Base-by-base conservation (phyloP, 257 asterid genomes). In the Nicotiana undulata region DNA sequence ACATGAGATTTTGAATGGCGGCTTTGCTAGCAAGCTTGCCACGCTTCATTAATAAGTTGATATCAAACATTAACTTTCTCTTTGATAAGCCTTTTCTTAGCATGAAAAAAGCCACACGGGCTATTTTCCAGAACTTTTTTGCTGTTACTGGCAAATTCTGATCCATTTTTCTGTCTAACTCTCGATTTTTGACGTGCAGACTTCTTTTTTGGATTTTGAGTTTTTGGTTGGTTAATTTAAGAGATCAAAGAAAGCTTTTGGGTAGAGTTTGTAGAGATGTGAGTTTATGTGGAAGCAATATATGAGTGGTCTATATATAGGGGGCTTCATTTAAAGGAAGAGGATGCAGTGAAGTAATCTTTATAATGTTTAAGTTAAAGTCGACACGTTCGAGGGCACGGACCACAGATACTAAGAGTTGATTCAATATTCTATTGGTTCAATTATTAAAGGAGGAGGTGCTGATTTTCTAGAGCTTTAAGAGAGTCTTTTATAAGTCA, bases 11-110 rank as follows among this genome's bases (percentile, higher is more conserved):
- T 18, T 80, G 81, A 2, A 83, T 18, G 53, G 83, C 83, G 26
- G 84, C 76, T 80, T 88, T 88, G 8, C 90, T 78, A 58, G 89
- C 90, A 59, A 87, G 79, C 18, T 90, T 88, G 82, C 89, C 89
- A 12, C 90, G 89, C 58, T 86, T 86, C 46, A 89, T 59, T 26
- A 89, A 63, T 63, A 80, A 53, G 83, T 34, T 84, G 77, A 89
- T 82, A 18, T 88, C 84, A 9, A 86, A 77, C 53, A 85, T 20
- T 28, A 86, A 2, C 13, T 88, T 89, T 0, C 77, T 87, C 89
- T 89, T 88, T 0, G 90, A 81, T 31, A 88, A 79, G 20, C 86
- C 88, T 79, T 88, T 86, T 40, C 84, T 81, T 6, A 86, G 0
- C 88, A 86, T 78, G 61, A 56, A 68, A 16, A 18, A 65, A 1